These are phyloP conservation scores for Heliamphora exappendiculata DNA, from an alignment of 148 eudicot genomes.

Conservation along the genomic window DNA sequence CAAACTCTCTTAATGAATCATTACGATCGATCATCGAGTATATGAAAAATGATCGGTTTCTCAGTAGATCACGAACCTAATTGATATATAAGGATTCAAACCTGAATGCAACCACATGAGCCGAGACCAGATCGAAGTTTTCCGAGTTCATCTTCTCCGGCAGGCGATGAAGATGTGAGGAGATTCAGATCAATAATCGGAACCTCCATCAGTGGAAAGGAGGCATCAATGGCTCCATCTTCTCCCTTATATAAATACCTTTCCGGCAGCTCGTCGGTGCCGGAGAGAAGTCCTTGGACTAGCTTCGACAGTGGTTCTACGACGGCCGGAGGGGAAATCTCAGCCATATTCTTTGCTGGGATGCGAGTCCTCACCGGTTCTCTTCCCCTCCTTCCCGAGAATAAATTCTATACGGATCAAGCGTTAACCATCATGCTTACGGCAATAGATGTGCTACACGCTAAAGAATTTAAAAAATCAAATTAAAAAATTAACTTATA, in stretches of 20 bases:
- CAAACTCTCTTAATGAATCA: neutral
- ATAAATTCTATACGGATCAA: too few relatives aligned
- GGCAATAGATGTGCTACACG: too few relatives aligned
- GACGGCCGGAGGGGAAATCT: slow-evolving; percentile 4
- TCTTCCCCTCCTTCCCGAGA: too few relatives aligned
- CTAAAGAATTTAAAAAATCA: too few relatives aligned
- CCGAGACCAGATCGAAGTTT: slow-evolving; percentile 41
- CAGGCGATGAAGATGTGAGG: slow-evolving; percentile 22
- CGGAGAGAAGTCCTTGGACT: slow-evolving; percentile 28
- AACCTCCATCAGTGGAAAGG: slow-evolving; percentile 16
- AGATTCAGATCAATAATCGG: slow-evolving; percentile 36
- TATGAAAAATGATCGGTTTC: neutral
- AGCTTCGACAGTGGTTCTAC: slow-evolving; percentile 18
- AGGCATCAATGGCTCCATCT: neutral
- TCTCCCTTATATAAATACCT: slow-evolving; percentile 22
- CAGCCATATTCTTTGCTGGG: slow-evolving; percentile 2
- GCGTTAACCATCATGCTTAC: too few relatives aligned
- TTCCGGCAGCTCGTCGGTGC: slow-evolving; percentile 21
- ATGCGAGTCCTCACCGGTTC: too few relatives aligned
- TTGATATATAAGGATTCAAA: neutral
- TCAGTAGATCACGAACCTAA: too few relatives aligned
- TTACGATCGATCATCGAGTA: neutral
- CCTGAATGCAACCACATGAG: slow-evolving; percentile 57
- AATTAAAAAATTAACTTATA: too few relatives aligned
- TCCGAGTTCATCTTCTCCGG: slow-evolving; percentile 21